Base-by-base conservation (phyloP, 1,284 basidiomycete genomes). In the Bondarzewia mesenterica region DNA sequence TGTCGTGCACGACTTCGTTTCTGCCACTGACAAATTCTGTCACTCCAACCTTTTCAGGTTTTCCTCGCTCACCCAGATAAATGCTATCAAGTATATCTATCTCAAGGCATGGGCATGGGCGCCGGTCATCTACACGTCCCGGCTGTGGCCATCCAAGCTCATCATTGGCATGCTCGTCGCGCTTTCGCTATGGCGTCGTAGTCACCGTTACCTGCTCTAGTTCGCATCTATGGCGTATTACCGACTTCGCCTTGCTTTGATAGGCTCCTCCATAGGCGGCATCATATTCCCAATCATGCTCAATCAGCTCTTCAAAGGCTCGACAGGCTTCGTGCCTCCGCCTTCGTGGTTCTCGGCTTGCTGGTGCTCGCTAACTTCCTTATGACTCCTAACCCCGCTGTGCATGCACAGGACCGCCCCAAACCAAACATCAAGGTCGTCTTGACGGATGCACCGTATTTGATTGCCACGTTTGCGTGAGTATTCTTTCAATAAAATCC, bases 51-150 rank as follows among this genome's bases (percentile, higher is more conserved):
- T 58, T 18, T 67, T 66, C 50, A 66, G 60, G 50, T 66, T 22
- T 67, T 67, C 2, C 54, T 65, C 20, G 53, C 54, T 5, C 57
- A 63, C 50, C 63, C 60, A 7, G 59, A 65, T 36, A 59, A 62
- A 38, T 65, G 64, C 49, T 65, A 66, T 37, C 63, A 72, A 54
- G 60, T 62, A 16, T 68, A 74, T 49, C 65, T 70, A 21, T 64
- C 68, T 7, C 73, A 75, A 58, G 57, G 52, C 4, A 47, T 47
- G 53, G 57, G 57, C n/a, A 7, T 56, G 15, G 57, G 47, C 12
- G 42, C 49, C 29, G 57, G 57, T 8, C 40, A 53, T 12, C 23
- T 57, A 15, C 51, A 48, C 35, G 20, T 53, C 6, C 57, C 57
- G 2, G 36, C 53, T 5, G n/a, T 57, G 5, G 41, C 53, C 7